Evolutionary conservation across 2,329 filamentous ascomycete genomes (phyloP).

Genomic region (Diplodia mutila): DNA sequence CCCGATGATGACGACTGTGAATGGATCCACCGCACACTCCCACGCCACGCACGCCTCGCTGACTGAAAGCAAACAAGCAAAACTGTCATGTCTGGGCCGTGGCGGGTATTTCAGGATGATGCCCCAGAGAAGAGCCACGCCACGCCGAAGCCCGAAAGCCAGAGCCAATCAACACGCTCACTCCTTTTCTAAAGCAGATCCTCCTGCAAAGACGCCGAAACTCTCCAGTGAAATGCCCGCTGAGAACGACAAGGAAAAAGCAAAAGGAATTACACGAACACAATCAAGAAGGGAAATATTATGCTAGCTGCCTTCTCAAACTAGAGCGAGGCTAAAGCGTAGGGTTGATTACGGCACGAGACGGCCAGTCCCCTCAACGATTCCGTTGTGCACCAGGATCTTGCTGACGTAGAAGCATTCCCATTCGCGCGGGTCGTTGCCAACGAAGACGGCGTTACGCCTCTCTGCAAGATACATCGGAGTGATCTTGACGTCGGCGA

Average conservation of each 20-base stretch:
- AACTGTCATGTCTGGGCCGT: slow-evolving; percentile 13
- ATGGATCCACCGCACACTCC: not conserved
- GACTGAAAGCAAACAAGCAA: not conserved
- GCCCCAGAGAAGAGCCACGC: slow-evolving; percentile 6
- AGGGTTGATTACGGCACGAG: slow-evolving; percentile 5
- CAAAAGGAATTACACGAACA: slow-evolving; percentile 3
- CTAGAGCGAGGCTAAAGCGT: not conserved
- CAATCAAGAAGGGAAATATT: slow-evolving; percentile 12
- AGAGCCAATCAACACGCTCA: not conserved
- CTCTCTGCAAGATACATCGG: slow-evolving; percentile 35
- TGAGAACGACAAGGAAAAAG: slow-evolving; percentile 5
- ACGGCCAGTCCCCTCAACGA: slow-evolving; percentile 22
- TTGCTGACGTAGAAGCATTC: slow-evolving; percentile 30
- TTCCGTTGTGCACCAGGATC: slow-evolving; percentile 23
- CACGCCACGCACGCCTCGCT: slow-evolving; percentile 15
- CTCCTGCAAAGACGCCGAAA: slow-evolving; percentile 14
- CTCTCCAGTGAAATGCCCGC: slow-evolving; percentile 21
- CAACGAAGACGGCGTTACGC: slow-evolving; percentile 36
- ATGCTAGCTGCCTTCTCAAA: not conserved
- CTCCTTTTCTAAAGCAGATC: slow-evolving; percentile 13
- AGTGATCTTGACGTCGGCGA: slow-evolving; percentile 40
- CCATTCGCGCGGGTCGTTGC: slow-evolving; percentile 41
- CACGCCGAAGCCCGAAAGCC: slow-evolving; percentile 2
- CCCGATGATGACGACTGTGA: not conserved
- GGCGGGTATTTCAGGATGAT: slow-evolving; percentile 12